phyloP scores from a whole-genome alignment of 2,329 filamentous ascomycete species.

The Colletotrichum neosansevieriae region DNA sequence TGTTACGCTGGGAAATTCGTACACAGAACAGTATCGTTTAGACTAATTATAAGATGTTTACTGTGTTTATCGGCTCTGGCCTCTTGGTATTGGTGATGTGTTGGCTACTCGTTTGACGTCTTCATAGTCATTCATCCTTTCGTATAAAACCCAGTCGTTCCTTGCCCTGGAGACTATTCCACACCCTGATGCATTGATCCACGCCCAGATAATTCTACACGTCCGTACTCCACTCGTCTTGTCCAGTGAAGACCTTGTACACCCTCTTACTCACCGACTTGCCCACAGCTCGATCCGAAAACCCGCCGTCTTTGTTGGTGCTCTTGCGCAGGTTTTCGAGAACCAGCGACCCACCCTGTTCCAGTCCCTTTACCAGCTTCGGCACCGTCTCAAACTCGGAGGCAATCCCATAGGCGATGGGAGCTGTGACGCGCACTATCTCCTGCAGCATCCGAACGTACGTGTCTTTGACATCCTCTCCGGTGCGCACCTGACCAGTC shows the following conservation, averaged over 20 bases:
- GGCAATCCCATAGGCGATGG: conserved; percentile 78
- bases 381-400: conserved; percentile 69
- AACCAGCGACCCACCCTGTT: conserved; percentile 67
- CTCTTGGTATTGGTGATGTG: no score
- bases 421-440: conserved; percentile 76
- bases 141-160: no score
- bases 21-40: neutral
- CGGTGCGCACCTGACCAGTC: conserved; percentile 78
- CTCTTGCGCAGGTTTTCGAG: conserved; percentile 72
- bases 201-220: conserved; percentile 49
- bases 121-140: no score
- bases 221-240: conserved; percentile 67
- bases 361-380: conserved; percentile 70
- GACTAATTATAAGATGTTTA: no score
- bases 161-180: no score
- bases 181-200: neutral
- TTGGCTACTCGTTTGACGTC: no score
- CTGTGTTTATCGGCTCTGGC: no score
- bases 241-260: conserved; percentile 70
- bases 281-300: conserved; percentile 67
- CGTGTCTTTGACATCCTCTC: conserved; percentile 73
- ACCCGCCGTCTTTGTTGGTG: conserved; percentile 67
- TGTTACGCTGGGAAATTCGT: neutral
- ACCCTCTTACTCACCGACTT: conserved; percentile 69
- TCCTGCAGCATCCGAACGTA: conserved; percentile 83